Evolutionary conservation across 2,329 filamentous ascomycete genomes (phyloP).

Genomic region (Sporothrix humicola): DNA sequence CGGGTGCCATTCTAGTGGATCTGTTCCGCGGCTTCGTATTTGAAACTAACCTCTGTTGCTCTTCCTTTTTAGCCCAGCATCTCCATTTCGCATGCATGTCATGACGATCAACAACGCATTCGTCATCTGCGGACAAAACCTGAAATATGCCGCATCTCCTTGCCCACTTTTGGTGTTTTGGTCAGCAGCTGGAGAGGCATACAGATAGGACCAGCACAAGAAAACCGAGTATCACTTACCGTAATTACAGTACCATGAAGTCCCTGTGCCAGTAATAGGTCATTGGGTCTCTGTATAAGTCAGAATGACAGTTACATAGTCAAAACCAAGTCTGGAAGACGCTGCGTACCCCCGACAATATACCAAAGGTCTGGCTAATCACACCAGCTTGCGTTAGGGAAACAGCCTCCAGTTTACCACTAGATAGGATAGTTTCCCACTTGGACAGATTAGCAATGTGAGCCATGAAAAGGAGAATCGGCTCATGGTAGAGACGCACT

Average conservation of each 20-base stretch:
- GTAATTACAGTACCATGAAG: background rate
- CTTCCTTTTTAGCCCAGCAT: background rate
- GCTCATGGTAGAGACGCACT: too few species aligned
- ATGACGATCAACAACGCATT: background rate
- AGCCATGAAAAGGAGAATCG: too few species aligned
- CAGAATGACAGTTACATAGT: background rate
- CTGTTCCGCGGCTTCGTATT: too few species aligned
- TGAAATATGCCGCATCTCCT: background rate
- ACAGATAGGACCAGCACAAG: too few species aligned
- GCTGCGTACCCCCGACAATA: background rate
- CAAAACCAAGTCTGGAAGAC: background rate
- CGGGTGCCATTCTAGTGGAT: too few species aligned
- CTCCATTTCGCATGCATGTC: background rate
- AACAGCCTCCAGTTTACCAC: background rate
- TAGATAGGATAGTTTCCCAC: background rate
- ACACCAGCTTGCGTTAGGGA: background rate
- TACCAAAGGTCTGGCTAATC: background rate
- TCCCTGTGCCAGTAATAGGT: background rate
- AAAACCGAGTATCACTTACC: background rate
- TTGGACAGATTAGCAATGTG: too few species aligned
- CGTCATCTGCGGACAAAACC: background rate
- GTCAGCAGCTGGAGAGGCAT: background rate
- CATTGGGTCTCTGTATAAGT: background rate
- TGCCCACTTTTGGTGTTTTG: background rate
- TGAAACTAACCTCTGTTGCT: too few species aligned